Conservation (phyloP, 805 yeast genomes). For the Schwanniomyces yamadae region DNA sequence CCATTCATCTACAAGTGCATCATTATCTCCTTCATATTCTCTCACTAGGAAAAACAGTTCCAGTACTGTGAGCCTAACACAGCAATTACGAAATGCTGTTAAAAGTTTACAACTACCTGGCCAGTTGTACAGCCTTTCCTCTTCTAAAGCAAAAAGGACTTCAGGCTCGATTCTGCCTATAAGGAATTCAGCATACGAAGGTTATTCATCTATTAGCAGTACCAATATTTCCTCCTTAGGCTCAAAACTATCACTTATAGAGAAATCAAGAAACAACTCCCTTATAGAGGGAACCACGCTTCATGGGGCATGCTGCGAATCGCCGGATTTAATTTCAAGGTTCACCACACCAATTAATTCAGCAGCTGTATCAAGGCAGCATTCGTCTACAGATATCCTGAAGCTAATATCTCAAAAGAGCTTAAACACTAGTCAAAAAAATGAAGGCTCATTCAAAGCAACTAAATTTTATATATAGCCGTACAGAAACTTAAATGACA, state of each 20-base stretch:
- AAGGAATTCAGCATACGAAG: slow-evolving; percentile 2
- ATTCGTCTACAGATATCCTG: slow-evolving; percentile 1
- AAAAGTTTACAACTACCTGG: background rate
- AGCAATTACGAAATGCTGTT: slow-evolving; percentile 3
- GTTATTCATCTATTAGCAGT: slow-evolving; percentile 1
- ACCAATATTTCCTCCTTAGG: slow-evolving; percentile 8
- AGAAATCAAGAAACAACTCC: slow-evolving; percentile 12
- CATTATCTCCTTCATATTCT: background rate
- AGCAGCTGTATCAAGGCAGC: slow-evolving; percentile 1
- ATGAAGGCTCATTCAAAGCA: too few species aligned
- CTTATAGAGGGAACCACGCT: slow-evolving; percentile 13
- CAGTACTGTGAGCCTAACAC: background rate
- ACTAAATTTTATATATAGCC: too few species aligned
- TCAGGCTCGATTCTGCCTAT: background rate
- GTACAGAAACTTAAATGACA: too few species aligned
- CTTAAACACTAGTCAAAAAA: too few species aligned
- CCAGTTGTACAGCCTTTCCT: background rate
- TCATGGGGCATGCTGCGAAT: slow-evolving; percentile 25
- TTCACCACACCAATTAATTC: slow-evolving; percentile 21
- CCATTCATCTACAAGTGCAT: background rate
- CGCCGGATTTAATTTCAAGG: slow-evolving; percentile 26
- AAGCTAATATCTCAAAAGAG: background rate
- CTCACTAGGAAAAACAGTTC: background rate
- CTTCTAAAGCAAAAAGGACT: background rate
- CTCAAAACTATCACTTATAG: slow-evolving; percentile 12